Evolutionary conservation across 1,284 basidiomycete genomes (phyloP).

Genomic region (Meira nashicola): DNA sequence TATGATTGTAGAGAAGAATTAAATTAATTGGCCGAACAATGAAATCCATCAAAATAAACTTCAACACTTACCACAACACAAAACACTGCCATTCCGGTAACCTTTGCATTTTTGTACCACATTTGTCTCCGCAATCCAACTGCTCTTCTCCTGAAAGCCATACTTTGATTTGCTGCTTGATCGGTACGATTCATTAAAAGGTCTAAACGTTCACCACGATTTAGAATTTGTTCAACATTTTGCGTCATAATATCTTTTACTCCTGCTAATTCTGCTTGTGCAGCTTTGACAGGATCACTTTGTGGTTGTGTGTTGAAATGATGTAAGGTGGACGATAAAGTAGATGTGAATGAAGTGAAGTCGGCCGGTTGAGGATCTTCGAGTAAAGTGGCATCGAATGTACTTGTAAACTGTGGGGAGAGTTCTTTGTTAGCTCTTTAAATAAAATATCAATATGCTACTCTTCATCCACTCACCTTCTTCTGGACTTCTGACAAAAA

Average conservation of each 20-base stretch:
- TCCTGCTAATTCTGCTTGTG: slow-evolving; percentile 82
- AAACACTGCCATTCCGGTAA: slow-evolving; percentile 66
- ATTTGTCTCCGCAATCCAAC: slow-evolving; percentile 79
- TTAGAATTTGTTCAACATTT: slow-evolving; percentile 68
- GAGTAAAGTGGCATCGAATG: slow-evolving; percentile 17
- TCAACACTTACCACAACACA: slow-evolving; percentile 66
- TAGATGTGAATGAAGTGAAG: slow-evolving; percentile 18
- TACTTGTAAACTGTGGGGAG: slow-evolving; percentile 22
- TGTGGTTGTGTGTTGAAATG: slow-evolving; percentile 85
- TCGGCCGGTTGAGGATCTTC: slow-evolving; percentile 12
- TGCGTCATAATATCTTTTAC: slow-evolving; percentile 94
- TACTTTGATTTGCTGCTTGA: slow-evolving; percentile 86
- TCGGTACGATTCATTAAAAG: slow-evolving; percentile 96
- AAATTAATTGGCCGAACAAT: not conserved
- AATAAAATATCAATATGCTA: no score
- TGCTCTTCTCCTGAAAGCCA: slow-evolving; percentile 89
- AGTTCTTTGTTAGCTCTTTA: not conserved
- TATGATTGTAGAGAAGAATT: not conserved
- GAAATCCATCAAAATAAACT: not conserved
- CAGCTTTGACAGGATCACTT: slow-evolving; percentile 80
- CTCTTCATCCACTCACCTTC: not conserved
- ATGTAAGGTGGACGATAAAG: slow-evolving; percentile 54
- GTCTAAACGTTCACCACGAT: slow-evolving; percentile 89
- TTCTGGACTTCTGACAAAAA: slow-evolving; percentile 71
- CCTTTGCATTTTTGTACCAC: slow-evolving; percentile 77